These are phyloP conservation scores for Oxytropis ochrocephala DNA, from an alignment of 306 rosid genomes.

Conservation along the genomic window DNA sequence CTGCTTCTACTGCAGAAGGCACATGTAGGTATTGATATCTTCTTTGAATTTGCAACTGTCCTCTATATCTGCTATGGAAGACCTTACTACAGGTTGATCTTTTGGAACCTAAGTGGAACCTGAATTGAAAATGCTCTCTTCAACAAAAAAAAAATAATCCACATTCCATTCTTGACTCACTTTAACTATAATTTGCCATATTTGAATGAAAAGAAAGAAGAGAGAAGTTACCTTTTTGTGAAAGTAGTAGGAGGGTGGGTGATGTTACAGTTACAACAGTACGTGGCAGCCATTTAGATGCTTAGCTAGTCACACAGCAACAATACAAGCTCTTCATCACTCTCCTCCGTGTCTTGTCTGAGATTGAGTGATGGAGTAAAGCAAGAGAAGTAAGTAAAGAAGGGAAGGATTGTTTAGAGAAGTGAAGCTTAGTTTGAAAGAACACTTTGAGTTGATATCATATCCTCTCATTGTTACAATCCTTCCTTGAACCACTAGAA, in stretches of 20 bases:
- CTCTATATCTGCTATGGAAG: slow-evolving; percentile 17
- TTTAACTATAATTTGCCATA: neutral
- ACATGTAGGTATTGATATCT: slow-evolving; percentile 4
- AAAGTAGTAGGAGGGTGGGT: slow-evolving; percentile 14
- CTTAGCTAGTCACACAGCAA: neutral
- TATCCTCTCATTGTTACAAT: slow-evolving; percentile 22
- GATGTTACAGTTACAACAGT: slow-evolving; percentile 42
- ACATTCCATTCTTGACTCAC: neutral
- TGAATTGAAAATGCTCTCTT: slow-evolving; percentile 7
- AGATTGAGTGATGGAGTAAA: neutral
- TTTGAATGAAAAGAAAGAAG: neutral
- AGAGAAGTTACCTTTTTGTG: slow-evolving; percentile 20
- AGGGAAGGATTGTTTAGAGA: too few species aligned
- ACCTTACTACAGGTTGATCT: neutral
- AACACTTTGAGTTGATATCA: neutral
- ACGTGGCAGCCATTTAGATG: slow-evolving; percentile 37
- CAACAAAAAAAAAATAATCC: neutral
- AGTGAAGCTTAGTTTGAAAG: neutral
- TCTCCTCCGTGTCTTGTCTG: neutral
- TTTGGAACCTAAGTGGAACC: slow-evolving; percentile 12
- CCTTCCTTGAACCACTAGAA: slow-evolving; percentile 16
- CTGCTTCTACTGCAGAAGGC: neutral
- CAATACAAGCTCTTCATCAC: neutral
- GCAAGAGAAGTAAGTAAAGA: too few species aligned
- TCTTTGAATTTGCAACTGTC: slow-evolving; percentile 17